Percentiles rank a stretch among this genome's conserved stretches.
Evolutionary conservation across 2,329 filamentous ascomycete genomes (phyloP).

Genomic region (Daldinia sp.): DNA sequence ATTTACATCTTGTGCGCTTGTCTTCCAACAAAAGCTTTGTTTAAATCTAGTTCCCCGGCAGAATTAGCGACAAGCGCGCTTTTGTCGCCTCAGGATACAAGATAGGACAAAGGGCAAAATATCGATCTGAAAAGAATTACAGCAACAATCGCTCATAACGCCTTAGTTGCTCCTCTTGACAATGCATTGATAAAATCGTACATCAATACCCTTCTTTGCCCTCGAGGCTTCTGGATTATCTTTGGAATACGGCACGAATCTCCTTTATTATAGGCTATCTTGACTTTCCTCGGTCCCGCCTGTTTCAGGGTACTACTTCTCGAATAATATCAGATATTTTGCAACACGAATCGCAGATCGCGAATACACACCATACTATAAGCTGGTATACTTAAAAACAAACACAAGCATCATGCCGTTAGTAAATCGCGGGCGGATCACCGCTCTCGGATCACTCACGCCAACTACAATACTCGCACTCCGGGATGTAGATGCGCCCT

Average conservation of each 20-base stretch:
- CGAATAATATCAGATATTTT: conserved; percentile 17
- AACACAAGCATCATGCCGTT: conserved; percentile 41
- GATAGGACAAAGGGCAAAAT: background rate
- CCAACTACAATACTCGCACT: conserved; percentile 42
- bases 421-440: conserved; percentile 46
- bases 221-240: conserved; percentile 37
- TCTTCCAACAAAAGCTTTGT: conserved; percentile 20
- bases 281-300: conserved; percentile 28
- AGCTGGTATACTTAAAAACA: conserved; percentile 7
- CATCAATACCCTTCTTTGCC: conserved; percentile 39
- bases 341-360: conserved; percentile 6
- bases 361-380: conserved; percentile 2
- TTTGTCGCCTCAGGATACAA: conserved; percentile 27
- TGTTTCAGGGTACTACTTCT: conserved; percentile 8
- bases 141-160: background rate
- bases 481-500: conserved; percentile 38
- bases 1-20: background rate
- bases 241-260: conserved; percentile 33
- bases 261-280: conserved; percentile 40
- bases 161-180: conserved; percentile 38
- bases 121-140: conserved; percentile 34
- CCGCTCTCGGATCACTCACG: conserved; percentile 42
- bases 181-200: conserved; percentile 43
- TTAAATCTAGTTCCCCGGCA: background rate
- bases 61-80: conserved; percentile 7